A percentile compares a stretch with the other conserved stretches of the same genome.
Conservation (phyloP, 805 yeast species). For the Tetrapisispora fleetii region DNA sequence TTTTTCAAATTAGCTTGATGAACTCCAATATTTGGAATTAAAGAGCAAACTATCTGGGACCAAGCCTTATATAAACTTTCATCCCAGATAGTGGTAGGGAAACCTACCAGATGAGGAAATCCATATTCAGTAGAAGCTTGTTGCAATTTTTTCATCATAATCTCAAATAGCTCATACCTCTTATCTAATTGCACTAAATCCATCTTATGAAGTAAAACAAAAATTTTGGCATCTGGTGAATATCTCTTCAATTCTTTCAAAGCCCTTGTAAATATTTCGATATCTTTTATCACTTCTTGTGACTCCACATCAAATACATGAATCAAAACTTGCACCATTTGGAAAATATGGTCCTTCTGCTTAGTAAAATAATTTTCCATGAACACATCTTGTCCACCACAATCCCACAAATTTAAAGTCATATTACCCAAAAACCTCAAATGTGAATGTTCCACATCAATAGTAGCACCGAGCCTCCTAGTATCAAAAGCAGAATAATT, state of each 20-base stretch:
- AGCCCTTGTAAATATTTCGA: slow-evolving; percentile 80
- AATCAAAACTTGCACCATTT: slow-evolving; percentile 89
- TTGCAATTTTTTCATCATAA: slow-evolving; percentile 75
- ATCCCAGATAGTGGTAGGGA: slow-evolving; percentile 96
- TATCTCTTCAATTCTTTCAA: slow-evolving; percentile 70
- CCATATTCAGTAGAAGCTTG: slow-evolving; percentile 61
- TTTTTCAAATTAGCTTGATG: slow-evolving; percentile 68
- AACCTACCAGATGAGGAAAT: slow-evolving; percentile 62
- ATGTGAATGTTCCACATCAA: slow-evolving; percentile 97
- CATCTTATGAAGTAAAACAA: slow-evolving; percentile 90
- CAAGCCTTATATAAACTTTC: slow-evolving; percentile 93
- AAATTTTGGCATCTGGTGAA: slow-evolving; percentile 85
- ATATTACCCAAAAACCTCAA: slow-evolving; percentile 85
- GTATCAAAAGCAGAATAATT: slow-evolving; percentile 97
- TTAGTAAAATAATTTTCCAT: slow-evolving; percentile 89
- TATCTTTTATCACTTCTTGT: slow-evolving; percentile 83
- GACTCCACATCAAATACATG: slow-evolving; percentile 95
- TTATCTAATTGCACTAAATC: slow-evolving; percentile 84
- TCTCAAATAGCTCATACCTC: slow-evolving; percentile 69
- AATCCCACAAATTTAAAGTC: slow-evolving; percentile 95
- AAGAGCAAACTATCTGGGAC: slow-evolving; percentile 90
- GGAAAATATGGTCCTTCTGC: slow-evolving; percentile 85
- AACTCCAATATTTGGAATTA: slow-evolving; percentile 81
- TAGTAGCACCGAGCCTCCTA: slow-evolving; percentile 89
- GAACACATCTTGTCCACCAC: slow-evolving; percentile 96